Base-by-base conservation (phyloP, 2,329 filamentous ascomycete species). In the Xylariomycetidae sp. region DNA sequence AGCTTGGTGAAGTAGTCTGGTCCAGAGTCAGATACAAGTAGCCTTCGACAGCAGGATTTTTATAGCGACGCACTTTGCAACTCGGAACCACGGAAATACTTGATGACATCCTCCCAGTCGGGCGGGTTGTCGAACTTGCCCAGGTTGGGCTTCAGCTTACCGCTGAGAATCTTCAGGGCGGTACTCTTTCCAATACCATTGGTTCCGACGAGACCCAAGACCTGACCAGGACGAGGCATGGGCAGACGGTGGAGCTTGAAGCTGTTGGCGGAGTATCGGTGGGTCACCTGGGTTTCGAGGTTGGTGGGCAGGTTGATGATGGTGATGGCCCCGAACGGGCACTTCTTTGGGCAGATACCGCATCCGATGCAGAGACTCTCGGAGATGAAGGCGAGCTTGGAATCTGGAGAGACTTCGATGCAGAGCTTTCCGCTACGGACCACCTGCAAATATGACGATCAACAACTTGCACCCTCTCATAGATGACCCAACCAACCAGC, bases 151-250 rank as follows among this genome's bases (percentile, higher is more conserved):
- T 98, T 98, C 55, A 98, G 74, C 69, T 96, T 98, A 58, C 92
- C 92, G 56, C 87, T 94, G 54, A 98, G 79, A 61, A 98, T 95
- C 74, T 98, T 98, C 62, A 98, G 70, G 7, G 92, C 93, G n/a
- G 92, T 98, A 70, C 88, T 95, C 79, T 98, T 98, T 65, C 92
- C 92, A 54, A 96, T 98, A 87, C 93, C 92, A 79, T 98, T 98
- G 53, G 92, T 96, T 62, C 92, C 93, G 27, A 98, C 93, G 32
- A 98, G 75, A 70, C 92, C 92, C 37, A 98, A 68, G 19, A 98
- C 93, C 59, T 96, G 87, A 43, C 92, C 92, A 19, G 92, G 90
- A 40, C 92, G 82, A 44, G 92, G 92, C 76, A 90, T 95, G 37
- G 93, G 92, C 56, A 96, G 74, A 52, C 93, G 82, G 65, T 98